Evolutionary conservation across 1,139 yeast species (phyloP), one percentile per base, ranked within the genome.

Genomic region (Blastobotrys serpentis): DNA sequence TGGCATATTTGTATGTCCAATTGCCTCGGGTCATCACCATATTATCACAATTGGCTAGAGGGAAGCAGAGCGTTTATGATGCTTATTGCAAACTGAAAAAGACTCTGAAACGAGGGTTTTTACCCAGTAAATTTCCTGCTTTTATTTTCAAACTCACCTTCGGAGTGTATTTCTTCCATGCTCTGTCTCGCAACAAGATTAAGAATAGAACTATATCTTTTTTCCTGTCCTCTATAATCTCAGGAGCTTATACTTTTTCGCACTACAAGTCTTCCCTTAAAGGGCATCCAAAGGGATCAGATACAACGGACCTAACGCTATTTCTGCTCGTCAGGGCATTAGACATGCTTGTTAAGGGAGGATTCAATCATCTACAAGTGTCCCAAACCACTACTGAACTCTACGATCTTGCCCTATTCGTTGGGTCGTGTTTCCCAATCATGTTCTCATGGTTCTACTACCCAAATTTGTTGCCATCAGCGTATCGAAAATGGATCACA

Each of bases 401-500:
- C 52, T 54, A 63, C 52, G 61, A 63, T 54, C 48, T 62, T 33
- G 16, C 56, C 54, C 37, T 62, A 50, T 56, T 65, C 55, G 46
- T 56, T 2, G 48, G 53, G 4, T 53, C 63, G 2, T 53, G 57
- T 33, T 58, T 52, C 39, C 58, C 69, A 21, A 69, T 73, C 43
- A 72, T 73, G 75, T 68, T 63, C 52, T 50, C 66, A 23, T 73
- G 76, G 76, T 69, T 70, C 49, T 71, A 58, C 52, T 52, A 61
- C 43, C 76, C 76, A 1, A 62, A 64, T 11, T 60, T 61, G 34
- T 56, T 73, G 29, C 69, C 74, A 4, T 64, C 65, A 3, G 62
- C 68, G n/a, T 73, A 73, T 53, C 62, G 64, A 22, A 57, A 59
- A 34, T 73, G 77, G 77, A 71, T 73, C 53, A 67, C 75, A 8